Percentiles rank a stretch among this genome's conserved stretches.
phyloP scores from a whole-genome alignment of 306 rosid species.

The Styphnolobium japonicum region DNA sequence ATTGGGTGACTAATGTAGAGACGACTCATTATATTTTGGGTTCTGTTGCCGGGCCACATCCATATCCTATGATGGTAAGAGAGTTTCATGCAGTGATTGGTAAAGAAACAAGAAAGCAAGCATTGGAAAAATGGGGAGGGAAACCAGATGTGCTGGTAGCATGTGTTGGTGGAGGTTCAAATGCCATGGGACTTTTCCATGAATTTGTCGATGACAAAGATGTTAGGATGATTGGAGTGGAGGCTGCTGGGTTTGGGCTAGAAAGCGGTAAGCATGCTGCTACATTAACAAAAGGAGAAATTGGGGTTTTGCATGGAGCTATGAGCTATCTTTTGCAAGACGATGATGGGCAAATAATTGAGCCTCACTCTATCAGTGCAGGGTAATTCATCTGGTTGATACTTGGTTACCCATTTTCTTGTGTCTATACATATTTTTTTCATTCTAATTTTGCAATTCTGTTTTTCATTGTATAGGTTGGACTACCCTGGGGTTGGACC shows the following conservation, averaged over 20 bases:
- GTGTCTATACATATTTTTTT: conserved; percentile 1
- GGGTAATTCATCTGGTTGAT: conserved; percentile 51
- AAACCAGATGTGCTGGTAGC: conserved; percentile 85
- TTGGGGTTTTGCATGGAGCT: conserved; percentile 94
- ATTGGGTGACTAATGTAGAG: conserved; percentile 97
- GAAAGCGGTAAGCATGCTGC: conserved; percentile 97
- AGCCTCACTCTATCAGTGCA: conserved; percentile 96
- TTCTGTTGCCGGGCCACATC: conserved; percentile 93
- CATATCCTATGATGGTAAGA: conserved; percentile 96
- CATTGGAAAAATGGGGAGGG: conserved; percentile 94
- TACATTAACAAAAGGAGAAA: conserved; percentile 82
- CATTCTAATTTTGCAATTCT: conserved; percentile 10
- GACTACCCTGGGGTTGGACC: conserved; percentile 99
- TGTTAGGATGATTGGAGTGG: conserved; percentile 80
- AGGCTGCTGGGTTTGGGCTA: conserved; percentile 90
- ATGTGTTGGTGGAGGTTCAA: conserved; percentile 97
- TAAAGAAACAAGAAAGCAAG: conserved; percentile 87
- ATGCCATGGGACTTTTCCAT: conserved; percentile 94
- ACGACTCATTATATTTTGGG: conserved; percentile 95
- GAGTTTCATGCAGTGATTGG: conserved; percentile 95
- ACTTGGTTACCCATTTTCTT: not conserved
- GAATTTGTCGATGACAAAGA: conserved; percentile 77
- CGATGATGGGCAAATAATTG: conserved; percentile 91
- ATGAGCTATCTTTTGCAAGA: conserved; percentile 97
- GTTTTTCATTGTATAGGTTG: conserved; percentile 48